Base-by-base conservation (phyloP, 208 protist genomes). In the Trichomonas tenax region DNA sequence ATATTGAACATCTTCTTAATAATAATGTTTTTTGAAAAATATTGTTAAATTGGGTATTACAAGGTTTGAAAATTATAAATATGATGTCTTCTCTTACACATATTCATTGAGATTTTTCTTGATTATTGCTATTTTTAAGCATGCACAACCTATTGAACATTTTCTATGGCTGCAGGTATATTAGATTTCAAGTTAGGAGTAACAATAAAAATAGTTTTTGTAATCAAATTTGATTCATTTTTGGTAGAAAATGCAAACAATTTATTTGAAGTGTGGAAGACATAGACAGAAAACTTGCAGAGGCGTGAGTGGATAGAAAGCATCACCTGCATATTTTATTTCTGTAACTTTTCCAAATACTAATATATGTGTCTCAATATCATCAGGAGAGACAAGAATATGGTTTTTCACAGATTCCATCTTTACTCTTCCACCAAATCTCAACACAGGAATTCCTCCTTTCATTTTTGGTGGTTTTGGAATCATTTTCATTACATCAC, bases 381-480 rank as follows among this genome's bases (percentile, higher is more conserved):
- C 40, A 89, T 89, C 36, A 34, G 34, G 82, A 34, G 34, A 34
- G 3, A 48, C 82, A 8, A 89, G 40, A 46, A 89, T 89, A 46
- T 44, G 36, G 31, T 89, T 89, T 17, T 89, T 44, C 17, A 46
- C 36, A 46, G 82, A 89, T 48, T 89, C 82, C 40, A 48, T 89
- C 41, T 89, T 89, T 14, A 89, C 82, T 89, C 82, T 3, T 44
- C 82, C 82, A 40, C 82, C 82, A 89, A 89, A 89, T 31, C 36
- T 44, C 17, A 89, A 48, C 14, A 46, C 40, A n/a, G 82, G 82
- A 48, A 89, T 89, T 31, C 82, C 82, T 89, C 40, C 17, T 89
- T 89, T 89, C 82, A 89, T 89, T 89, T 89, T 89, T 23, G 82
- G 82, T 46, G 82, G 82, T 46, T 46, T 89, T 89, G 82, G 82